These are phyloP conservation scores for Ophiostoma pallidulum DNA, from an alignment of 2,329 filamentous ascomycete species.

Conservation along the genomic window DNA sequence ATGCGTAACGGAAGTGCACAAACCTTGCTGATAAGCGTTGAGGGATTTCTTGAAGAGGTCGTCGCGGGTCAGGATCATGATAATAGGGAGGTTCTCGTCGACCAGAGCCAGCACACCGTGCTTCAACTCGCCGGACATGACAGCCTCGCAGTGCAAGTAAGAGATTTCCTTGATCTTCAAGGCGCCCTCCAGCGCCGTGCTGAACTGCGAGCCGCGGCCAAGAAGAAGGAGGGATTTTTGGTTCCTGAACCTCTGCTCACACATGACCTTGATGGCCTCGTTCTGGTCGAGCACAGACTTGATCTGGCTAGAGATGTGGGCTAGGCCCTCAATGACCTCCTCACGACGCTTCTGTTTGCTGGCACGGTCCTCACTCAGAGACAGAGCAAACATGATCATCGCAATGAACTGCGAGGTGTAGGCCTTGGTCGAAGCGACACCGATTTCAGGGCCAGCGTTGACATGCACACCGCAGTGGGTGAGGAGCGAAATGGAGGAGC, in stretches of 20 bases:
- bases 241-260: conserved; percentile 85
- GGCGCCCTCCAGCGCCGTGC: conserved; percentile 91
- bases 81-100: conserved; percentile 96
- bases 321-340: conserved; percentile 92
- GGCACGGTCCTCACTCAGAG: conserved; percentile 88
- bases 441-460: conserved; percentile 96
- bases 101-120: conserved; percentile 96
- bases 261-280: conserved; percentile 88
- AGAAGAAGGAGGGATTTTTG: conserved; percentile 93
- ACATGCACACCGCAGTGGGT: conserved; percentile 99
- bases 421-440: conserved; percentile 97
- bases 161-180: conserved; percentile 99
- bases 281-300: conserved; percentile 85
- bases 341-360: conserved; percentile 86
- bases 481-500: conserved; percentile 92
- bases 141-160: conserved; percentile 97
- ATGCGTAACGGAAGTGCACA: conserved; percentile 21
- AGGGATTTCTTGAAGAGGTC: conserved; percentile 97
- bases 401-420: conserved; percentile 99
- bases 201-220: conserved; percentile 91
- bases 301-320: conserved; percentile 83
- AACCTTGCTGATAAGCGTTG: conserved; percentile 96
- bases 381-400: conserved; percentile 99
- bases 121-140: conserved; percentile 99
- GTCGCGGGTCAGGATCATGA: conserved; percentile 98